Evolutionary conservation across 179 eudicot species (phyloP), one percentile per base, ranked within the genome.

Genomic region (Amaranthus tricolor): DNA sequence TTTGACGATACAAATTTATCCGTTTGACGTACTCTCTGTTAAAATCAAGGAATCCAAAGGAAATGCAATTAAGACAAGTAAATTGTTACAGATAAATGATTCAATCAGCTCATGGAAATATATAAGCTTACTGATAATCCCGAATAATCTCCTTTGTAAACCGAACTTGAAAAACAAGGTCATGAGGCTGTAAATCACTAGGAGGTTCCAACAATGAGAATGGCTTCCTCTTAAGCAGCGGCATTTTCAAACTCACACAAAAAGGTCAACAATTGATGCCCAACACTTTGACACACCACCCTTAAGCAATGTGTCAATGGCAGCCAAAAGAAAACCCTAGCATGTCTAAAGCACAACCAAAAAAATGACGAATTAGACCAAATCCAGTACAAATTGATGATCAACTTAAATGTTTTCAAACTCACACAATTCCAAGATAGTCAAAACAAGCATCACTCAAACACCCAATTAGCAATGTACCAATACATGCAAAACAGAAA

Each of bases 81-180:
- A n/a, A 51, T 17, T 6, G 48, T 43, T 47, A 72, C 50, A 55
- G n/a, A 67, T 5, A 55, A 50, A 55, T 13, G 5, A 78, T 11
- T 15, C 12, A 71, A 65, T 66, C 54, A 76, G 52, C 73, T 69
- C 49, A 63, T 58, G 61, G n/a, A 3, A 62, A 74, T 17, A 57
- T 48, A 74, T n/a, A 65, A 88, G 85, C 80, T 84, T 88, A 95
- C 99, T 85, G 84, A 80, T 89, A 95, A 77, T 88, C 96, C 54
- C 88, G 85, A 77, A 91, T 91, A 58, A 95, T 91, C 88, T 95
- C 99, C 80, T 93, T 91, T 0, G 99, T 89, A 71, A 88, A 89
- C 48, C 96, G 94, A 71, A 95, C 78, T 81, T 88, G 96, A 81
- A 87, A 95, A 6, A 95, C 89, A 14, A 75, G 84, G 86, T 93